Percentiles rank a stretch among this genome's conserved stretches.
Conservation (phyloP, 208 protist species). For the Angomonas ambiguus region DNA sequence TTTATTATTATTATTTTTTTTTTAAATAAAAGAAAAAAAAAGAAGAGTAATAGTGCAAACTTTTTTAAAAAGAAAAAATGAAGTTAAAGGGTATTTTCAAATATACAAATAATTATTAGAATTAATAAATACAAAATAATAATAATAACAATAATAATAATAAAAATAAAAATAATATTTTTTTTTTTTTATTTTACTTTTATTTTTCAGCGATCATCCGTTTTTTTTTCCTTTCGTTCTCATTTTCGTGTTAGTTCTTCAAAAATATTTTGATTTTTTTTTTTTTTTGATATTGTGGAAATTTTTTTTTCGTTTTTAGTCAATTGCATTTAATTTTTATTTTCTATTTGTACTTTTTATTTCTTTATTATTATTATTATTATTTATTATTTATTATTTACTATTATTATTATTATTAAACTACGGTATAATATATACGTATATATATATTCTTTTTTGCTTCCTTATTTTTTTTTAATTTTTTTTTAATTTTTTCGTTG, state of each 20-base stretch:
- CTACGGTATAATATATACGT: background rate
- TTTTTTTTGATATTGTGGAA: background rate
- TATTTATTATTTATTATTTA: background rate
- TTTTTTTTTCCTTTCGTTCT: background rate
- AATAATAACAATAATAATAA: background rate
- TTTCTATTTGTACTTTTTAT: background rate
- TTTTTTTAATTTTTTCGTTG: constrained; percentile 1
- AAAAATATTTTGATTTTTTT: background rate
- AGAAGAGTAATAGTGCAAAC: too few species aligned
- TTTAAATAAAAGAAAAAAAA: background rate
- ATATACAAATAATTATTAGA: too few species aligned
- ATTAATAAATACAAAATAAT: background rate
- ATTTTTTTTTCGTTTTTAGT: background rate
- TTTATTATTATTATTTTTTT: too few species aligned
- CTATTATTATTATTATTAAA: background rate
- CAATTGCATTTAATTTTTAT: background rate
- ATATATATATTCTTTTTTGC: background rate
- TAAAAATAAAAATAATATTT: background rate
- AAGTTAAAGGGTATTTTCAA: too few species aligned
- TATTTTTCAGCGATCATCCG: background rate
- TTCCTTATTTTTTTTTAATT: constrained; percentile 2
- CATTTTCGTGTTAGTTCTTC: background rate
- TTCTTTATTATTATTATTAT: background rate
- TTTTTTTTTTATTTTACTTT: background rate
- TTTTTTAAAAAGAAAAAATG: too few species aligned